Conservation (phyloP, 2,329 filamentous ascomycete genomes). For the Talaromyces sp. region DNA sequence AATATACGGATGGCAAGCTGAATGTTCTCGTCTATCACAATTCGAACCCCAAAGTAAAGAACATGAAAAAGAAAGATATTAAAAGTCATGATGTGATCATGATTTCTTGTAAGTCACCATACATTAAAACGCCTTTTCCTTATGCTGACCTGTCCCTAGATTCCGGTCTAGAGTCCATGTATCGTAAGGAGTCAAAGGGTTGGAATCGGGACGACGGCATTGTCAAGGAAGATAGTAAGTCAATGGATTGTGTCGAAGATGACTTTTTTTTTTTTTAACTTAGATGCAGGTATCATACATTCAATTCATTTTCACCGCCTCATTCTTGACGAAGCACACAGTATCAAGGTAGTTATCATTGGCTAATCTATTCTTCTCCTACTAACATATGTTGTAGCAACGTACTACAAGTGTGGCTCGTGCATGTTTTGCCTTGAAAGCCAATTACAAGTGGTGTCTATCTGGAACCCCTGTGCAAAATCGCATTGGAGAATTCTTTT, state of each 20-base stretch:
- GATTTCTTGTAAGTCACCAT: conserved; percentile 78
- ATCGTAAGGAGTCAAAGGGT: conserved; percentile 87
- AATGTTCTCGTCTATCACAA: conserved; percentile 90
- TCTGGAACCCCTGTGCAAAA: conserved; percentile 95
- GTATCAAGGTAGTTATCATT: conserved; percentile 63
- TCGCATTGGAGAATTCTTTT: conserved; percentile 95
- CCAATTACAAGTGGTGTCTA: conserved; percentile 89
- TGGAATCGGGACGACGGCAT: conserved; percentile 75
- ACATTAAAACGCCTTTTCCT: not conserved
- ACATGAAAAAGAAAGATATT: conserved; percentile 67
- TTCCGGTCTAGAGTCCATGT: conserved; percentile 76
- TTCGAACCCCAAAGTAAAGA: conserved; percentile 77
- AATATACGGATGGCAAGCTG: conserved; percentile 78
- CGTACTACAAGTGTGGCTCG: conserved; percentile 87
- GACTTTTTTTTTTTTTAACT: conserved; percentile 7
- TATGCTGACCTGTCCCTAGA: conserved; percentile 24
- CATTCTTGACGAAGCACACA: conserved; percentile 92
- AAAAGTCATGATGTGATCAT: conserved; percentile 88
- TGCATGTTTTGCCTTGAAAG: conserved; percentile 86
- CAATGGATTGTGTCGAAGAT: not conserved
- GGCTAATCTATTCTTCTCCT: not conserved
- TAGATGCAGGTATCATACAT: conserved; percentile 64
- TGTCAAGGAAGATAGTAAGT: conserved; percentile 65
- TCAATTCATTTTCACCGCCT: conserved; percentile 81
- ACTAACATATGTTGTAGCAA: conserved; percentile 21